These are phyloP conservation scores for Waitea zeae DNA, from an alignment of 1,284 basidiomycete species.

Conservation along the genomic window DNA sequence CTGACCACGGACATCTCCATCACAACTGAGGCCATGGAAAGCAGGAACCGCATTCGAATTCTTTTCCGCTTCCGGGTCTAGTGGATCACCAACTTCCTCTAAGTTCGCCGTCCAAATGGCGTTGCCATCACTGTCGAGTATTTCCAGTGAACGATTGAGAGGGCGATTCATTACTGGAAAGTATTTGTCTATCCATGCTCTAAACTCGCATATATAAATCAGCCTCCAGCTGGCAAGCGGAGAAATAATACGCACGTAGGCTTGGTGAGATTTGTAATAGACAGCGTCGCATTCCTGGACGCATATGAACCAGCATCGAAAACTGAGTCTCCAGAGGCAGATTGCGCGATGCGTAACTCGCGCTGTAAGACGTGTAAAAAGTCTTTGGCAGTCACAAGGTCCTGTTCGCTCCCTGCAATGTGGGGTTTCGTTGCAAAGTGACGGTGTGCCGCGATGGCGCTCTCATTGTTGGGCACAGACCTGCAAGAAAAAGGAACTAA, in stretches of 20 bases:
- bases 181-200: conserved; percentile 68
- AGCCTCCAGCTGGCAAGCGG: too few species aligned
- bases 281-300: conserved; percentile 47
- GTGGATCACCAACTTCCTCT: conserved; percentile 46
- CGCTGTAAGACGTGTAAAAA: conserved; percentile 46
- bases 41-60: conserved; percentile 40
- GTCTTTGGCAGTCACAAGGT: conserved; percentile 44
- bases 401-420: conserved; percentile 48
- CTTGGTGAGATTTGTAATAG: conserved; percentile 22
- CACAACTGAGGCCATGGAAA: conserved; percentile 55
- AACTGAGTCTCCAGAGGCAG: conserved; percentile 27
- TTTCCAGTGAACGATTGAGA: conserved; percentile 40
- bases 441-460: conserved; percentile 37
- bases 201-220: too few species aligned
- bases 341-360: conserved; percentile 32
- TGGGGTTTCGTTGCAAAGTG: conserved; percentile 53
- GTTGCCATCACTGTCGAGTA: conserved; percentile 35
- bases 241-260: too few species aligned
- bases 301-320: conserved; percentile 45
- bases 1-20: conserved; percentile 47
- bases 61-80: conserved; percentile 43
- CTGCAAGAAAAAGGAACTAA: too few species aligned
- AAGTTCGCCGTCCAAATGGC: conserved; percentile 55
- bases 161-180: conserved; percentile 74
- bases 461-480: conserved; percentile 35